phyloP scores from a whole-genome alignment of 140 eudicot species.

The Anethum foeniculum region DNA sequence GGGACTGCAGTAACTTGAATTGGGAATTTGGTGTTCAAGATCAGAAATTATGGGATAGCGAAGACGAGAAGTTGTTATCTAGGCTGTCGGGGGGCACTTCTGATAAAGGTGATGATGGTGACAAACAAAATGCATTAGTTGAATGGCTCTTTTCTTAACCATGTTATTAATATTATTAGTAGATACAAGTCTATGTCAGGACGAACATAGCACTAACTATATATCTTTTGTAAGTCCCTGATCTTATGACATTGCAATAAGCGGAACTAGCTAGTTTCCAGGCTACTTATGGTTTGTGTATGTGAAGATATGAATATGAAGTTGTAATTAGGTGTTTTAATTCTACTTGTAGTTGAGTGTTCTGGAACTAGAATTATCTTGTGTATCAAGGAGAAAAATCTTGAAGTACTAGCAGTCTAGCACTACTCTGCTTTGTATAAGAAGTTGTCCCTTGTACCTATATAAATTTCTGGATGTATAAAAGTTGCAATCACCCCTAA shows the following conservation, averaged over 20 bases:
- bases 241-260: neutral
- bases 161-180: neutral
- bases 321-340: neutral
- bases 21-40: conserved; percentile 14
- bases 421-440: too few relatives aligned
- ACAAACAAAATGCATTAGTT: conserved; percentile 36
- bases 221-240: neutral
- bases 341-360: neutral
- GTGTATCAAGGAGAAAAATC: neutral
- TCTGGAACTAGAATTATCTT: neutral
- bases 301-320: neutral
- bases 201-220: neutral
- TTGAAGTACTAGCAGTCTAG: too few relatives aligned
- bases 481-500: too few relatives aligned
- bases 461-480: too few relatives aligned
- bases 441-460: too few relatives aligned
- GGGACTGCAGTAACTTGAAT: conserved; percentile 14
- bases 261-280: neutral
- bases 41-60: conserved; percentile 18
- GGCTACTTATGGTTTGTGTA: neutral
- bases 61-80: conserved; percentile 15
- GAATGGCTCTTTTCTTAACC: conserved; percentile 47
- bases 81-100: conserved; percentile 25
- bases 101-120: conserved; percentile 7
- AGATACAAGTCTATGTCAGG: neutral